Evolutionary conservation across 2,329 filamentous ascomycete species (phyloP).

Genomic region (Aspergillus melleus): DNA sequence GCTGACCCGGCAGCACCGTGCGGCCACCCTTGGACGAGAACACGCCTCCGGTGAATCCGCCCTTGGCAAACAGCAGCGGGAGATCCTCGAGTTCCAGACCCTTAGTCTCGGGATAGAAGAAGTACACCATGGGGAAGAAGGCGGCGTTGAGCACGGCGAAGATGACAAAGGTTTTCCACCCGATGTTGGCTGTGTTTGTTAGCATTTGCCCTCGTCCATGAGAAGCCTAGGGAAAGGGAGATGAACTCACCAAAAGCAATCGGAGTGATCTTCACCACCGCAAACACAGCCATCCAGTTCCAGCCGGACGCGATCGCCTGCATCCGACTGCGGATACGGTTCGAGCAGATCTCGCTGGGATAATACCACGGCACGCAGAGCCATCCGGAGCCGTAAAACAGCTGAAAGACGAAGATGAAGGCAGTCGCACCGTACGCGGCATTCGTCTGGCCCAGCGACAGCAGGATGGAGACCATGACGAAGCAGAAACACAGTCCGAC

Average conservation of each 20-base stretch:
- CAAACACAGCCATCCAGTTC: constrained; percentile 40
- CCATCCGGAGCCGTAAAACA: constrained; percentile 46
- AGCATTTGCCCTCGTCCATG: no score
- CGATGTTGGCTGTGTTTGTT: constrained; percentile 30
- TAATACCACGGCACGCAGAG: constrained; percentile 49
- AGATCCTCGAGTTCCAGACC: constrained; percentile 61
- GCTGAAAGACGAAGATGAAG: constrained; percentile 49
- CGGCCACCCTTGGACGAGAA: constrained; percentile 19
- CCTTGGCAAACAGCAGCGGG: constrained; percentile 18
- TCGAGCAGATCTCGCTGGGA: constrained; percentile 44
- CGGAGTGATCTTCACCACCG: constrained; percentile 30
- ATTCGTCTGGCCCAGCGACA: constrained; percentile 32
- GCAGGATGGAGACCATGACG: constrained; percentile 40
- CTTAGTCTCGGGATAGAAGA: constrained; percentile 66
- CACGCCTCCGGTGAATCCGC: constrained; percentile 20
- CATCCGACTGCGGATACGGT: constrained; percentile 41
- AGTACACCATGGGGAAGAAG: constrained; percentile 57
- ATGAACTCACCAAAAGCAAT: constrained; percentile 24
- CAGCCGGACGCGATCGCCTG: constrained; percentile 42
- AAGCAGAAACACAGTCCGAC: constrained; percentile 48
- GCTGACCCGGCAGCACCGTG: constrained; percentile 21
- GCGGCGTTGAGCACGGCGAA: constrained; percentile 24
- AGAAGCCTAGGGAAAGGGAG: no score
- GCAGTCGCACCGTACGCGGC: constrained; percentile 44
- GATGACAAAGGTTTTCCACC: constrained; percentile 32